phyloP scores from a whole-genome alignment of 2,329 filamentous ascomycete species.

The Colletotrichum coccodes region DNA sequence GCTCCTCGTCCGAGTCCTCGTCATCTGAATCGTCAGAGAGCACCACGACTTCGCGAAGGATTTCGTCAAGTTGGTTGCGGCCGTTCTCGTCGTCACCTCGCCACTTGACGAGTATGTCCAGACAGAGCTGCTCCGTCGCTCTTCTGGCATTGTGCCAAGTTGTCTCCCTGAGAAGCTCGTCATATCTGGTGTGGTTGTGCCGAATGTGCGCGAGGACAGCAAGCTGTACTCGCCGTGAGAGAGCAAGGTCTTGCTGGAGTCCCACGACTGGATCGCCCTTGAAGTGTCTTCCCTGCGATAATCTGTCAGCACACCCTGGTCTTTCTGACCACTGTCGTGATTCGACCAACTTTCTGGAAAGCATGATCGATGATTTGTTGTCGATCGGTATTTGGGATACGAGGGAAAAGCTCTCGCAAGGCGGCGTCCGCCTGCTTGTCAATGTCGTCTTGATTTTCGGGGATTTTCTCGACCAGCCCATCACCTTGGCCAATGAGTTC shows the following conservation, averaged over 20 bases:
- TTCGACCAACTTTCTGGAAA: constrained; percentile 66
- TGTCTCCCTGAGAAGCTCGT: constrained; percentile 67
- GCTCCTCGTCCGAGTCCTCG: constrained; percentile 47
- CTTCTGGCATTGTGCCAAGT: constrained; percentile 69
- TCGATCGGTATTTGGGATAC: constrained; percentile 73
- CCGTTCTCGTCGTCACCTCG: constrained; percentile 77
- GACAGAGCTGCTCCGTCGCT: constrained; percentile 68
- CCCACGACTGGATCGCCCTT: constrained; percentile 68
- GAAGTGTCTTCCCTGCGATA: constrained; percentile 57
- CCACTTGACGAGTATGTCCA: constrained; percentile 77
- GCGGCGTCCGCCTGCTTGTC: constrained; percentile 70
- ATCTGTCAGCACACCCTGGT: constrained; percentile 8
- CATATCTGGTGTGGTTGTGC: constrained; percentile 74
- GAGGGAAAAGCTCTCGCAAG: constrained; percentile 71
- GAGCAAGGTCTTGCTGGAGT: constrained; percentile 62
- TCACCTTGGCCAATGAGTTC: constrained; percentile 28
- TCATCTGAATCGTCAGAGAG: constrained; percentile 67
- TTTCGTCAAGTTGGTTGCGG: constrained; percentile 74
- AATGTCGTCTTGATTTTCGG: constrained; percentile 67
- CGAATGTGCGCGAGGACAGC: constrained; percentile 74
- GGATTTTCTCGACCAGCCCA: constrained; percentile 61
- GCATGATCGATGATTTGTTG: constrained; percentile 70
- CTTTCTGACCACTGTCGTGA: neutral
- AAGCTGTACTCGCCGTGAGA: constrained; percentile 72
- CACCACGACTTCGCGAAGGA: constrained; percentile 73